phyloP scores from a whole-genome alignment of 176 grass and related monocot genomes.

The Microstegium vimineum region DNA sequence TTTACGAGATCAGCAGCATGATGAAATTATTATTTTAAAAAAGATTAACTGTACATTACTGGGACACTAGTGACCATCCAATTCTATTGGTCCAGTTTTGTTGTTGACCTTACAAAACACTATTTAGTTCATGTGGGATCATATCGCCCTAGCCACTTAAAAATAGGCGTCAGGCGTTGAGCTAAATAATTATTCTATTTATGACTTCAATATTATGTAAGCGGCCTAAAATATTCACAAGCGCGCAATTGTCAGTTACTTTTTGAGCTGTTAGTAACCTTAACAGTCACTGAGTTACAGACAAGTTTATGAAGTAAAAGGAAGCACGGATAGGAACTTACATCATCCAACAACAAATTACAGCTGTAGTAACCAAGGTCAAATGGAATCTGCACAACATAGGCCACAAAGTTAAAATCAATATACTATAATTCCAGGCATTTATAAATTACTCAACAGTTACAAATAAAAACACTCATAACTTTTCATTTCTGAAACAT shows the following conservation, averaged over 20 bases:
- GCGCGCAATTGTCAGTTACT: neutral
- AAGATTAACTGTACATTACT: neutral
- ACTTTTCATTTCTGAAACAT: neutral
- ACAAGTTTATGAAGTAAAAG: neutral
- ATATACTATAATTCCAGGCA: neutral
- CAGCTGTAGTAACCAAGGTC: conserved; percentile 67
- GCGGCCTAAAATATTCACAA: neutral
- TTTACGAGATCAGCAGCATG: neutral
- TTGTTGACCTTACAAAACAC: neutral
- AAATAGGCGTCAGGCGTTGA: neutral
- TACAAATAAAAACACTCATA: neutral
- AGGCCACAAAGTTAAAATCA: conserved; percentile 2
- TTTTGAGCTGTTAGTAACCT: neutral
- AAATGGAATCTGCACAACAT: conserved; percentile 67
- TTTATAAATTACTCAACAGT: neutral
- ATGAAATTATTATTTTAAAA: neutral
- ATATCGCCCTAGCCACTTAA: neutral
- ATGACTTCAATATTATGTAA: neutral
- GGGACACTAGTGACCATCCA: neutral
- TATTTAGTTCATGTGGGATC: neutral
- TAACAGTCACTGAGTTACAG: neutral
- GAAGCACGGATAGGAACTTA: conserved; percentile 38
- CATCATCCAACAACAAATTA: conserved; percentile 86
- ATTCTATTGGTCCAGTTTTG: neutral
- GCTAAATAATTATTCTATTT: neutral